phyloP scores from a whole-genome alignment of 345 rosid genomes.

The Populus nigra region DNA sequence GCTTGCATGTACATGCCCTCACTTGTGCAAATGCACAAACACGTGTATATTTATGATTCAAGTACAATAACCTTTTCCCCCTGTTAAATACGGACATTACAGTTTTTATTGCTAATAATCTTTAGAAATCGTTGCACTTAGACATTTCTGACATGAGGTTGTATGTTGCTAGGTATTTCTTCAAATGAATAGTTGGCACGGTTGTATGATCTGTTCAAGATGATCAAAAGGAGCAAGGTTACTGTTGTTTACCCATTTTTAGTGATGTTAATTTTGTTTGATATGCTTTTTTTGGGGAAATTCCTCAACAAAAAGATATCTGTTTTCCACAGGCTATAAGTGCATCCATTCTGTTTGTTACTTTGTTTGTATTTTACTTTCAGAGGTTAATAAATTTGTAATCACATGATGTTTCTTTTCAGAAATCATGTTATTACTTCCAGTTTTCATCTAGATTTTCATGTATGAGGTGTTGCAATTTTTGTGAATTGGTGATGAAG shows the following conservation, averaged over 20 bases:
- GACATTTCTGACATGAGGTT: slow-evolving; percentile 20
- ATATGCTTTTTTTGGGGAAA: background rate
- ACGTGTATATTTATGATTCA: background rate
- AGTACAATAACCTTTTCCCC: background rate
- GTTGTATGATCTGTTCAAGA: slow-evolving; percentile 89
- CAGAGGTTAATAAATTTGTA: background rate
- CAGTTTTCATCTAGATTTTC: background rate
- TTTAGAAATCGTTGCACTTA: background rate
- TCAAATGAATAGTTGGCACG: slow-evolving; percentile 77
- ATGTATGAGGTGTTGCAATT: background rate
- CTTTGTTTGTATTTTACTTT: background rate
- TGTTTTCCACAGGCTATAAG: background rate
- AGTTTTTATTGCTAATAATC: background rate
- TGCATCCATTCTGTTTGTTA: background rate
- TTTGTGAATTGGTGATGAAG: background rate
- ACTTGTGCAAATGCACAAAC: background rate
- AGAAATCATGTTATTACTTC: background rate
- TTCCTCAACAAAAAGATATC: too few species aligned
- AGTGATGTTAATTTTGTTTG: background rate
- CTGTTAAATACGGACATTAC: background rate
- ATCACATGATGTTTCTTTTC: background rate
- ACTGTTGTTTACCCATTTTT: slow-evolving; percentile 10
- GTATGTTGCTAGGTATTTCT: slow-evolving; percentile 58
- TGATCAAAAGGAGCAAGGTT: slow-evolving; percentile 97
- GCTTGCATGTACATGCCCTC: background rate